Conservation (phyloP, 2,329 filamentous ascomycete species). For the Ceratocystis colombiana region DNA sequence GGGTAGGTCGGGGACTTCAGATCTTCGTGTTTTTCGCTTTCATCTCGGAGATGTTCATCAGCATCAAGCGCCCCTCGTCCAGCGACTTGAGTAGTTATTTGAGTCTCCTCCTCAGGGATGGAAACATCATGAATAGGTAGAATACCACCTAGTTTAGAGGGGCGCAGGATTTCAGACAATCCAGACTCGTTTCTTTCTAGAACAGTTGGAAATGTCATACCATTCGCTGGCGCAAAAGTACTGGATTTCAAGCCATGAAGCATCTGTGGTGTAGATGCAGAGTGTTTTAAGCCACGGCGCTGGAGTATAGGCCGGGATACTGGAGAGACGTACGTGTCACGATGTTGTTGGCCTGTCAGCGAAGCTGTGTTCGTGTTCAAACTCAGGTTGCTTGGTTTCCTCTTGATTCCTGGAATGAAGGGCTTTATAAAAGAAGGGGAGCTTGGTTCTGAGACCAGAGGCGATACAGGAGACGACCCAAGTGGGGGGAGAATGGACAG, state of each 20-base stretch:
- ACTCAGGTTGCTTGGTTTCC: slow-evolving; percentile 68
- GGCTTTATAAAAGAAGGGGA: slow-evolving; percentile 75
- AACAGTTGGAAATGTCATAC: slow-evolving; percentile 55
- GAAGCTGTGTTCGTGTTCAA: slow-evolving; percentile 60
- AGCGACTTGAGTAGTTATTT: slow-evolving; percentile 53
- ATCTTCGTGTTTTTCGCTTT: slow-evolving; percentile 64
- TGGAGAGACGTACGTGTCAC: slow-evolving; percentile 49
- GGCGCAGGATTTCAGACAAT: slow-evolving; percentile 48
- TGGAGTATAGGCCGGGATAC: slow-evolving; percentile 49
- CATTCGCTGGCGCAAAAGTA: slow-evolving; percentile 50
- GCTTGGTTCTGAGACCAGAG: slow-evolving; percentile 52
- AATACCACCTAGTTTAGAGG: slow-evolving; percentile 38
- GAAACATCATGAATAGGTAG: slow-evolving; percentile 4
- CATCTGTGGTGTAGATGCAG: slow-evolving; percentile 58
- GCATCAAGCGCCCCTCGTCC: slow-evolving; percentile 48
- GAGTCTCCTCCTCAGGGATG: slow-evolving; percentile 44
- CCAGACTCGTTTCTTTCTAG: slow-evolving; percentile 51
- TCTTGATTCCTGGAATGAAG: slow-evolving; percentile 56
- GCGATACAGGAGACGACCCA: slow-evolving; percentile 37
- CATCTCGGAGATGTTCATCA: slow-evolving; percentile 39
- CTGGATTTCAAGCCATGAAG: slow-evolving; percentile 49
- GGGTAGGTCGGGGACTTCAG: slow-evolving; percentile 76
- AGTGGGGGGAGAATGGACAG: slow-evolving; percentile 63
- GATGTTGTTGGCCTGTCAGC: slow-evolving; percentile 39
- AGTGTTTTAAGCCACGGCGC: slow-evolving; percentile 55